These are phyloP conservation scores for Boletus subcaerulescens DNA, from an alignment of 768 basidiomycete genomes.

Conservation along the genomic window DNA sequence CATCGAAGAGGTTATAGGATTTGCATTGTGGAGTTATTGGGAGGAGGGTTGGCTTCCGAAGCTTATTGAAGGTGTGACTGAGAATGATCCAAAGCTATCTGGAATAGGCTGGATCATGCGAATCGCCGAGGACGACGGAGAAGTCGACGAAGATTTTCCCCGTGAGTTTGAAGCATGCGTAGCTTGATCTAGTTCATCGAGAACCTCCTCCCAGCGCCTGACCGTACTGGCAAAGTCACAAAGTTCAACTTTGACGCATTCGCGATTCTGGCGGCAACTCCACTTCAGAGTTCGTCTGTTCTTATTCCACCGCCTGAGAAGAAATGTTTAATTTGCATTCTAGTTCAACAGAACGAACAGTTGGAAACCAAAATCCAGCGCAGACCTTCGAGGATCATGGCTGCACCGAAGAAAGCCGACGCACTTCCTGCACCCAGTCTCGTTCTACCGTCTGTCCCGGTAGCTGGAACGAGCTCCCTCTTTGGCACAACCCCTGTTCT, in stretches of 20 bases:
- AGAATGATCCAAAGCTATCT: slow-evolving; percentile 65
- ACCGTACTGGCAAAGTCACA: slow-evolving; percentile 76
- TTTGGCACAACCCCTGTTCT: slow-evolving; percentile 52
- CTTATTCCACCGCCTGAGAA: background rate
- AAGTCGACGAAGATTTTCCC: slow-evolving; percentile 98
- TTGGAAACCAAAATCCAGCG: slow-evolving; percentile 81
- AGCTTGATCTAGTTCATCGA: background rate
- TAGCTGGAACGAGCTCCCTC: slow-evolving; percentile 43
- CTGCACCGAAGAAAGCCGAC: slow-evolving; percentile 57
- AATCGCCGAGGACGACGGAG: slow-evolving; percentile 95
- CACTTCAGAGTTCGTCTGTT: slow-evolving; percentile 56
- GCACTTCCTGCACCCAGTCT: slow-evolving; percentile 39
- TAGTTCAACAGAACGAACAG: slow-evolving; percentile 74
- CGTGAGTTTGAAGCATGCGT: slow-evolving; percentile 51
- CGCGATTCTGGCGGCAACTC: slow-evolving; percentile 77
- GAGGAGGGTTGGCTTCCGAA: slow-evolving; percentile 81
- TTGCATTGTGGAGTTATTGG: slow-evolving; percentile 90
- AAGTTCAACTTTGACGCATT: slow-evolving; percentile 92
- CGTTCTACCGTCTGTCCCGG: slow-evolving; percentile 36
- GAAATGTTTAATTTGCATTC: background rate
- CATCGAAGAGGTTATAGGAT: slow-evolving; percentile 95
- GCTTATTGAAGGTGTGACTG: slow-evolving; percentile 62
- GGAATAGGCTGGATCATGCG: slow-evolving; percentile 90
- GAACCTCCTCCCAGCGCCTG: slow-evolving; percentile 66
- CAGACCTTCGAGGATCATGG: slow-evolving; percentile 64